phyloP scores from a whole-genome alignment of 768 basidiomycete genomes.

The Lactarius sp. region DNA sequence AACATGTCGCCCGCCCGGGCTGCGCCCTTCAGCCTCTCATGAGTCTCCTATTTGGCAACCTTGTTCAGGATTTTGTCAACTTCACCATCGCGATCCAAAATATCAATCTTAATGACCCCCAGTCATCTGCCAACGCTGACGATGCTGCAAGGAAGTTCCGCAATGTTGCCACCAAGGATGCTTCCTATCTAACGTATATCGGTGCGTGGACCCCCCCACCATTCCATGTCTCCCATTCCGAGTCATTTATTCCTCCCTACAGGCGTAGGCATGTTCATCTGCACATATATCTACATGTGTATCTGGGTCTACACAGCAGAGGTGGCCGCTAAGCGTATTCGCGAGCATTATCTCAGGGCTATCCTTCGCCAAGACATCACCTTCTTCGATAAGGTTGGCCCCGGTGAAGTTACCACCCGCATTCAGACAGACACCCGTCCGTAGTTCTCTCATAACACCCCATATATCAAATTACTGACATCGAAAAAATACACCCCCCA shows the following conservation, averaged over 20 bases:
- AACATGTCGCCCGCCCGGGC: neutral
- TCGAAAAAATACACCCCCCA: constrained; percentile 27
- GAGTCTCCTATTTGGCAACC: constrained; percentile 76
- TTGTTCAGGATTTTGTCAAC: constrained; percentile 64
- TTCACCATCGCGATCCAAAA: constrained; percentile 39
- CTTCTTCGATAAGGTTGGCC: constrained; percentile 87
- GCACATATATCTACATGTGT: constrained; percentile 68
- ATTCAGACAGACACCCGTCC: constrained; percentile 85
- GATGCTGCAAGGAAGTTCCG: constrained; percentile 46
- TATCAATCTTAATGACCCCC: constrained; percentile 29
- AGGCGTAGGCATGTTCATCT: constrained; percentile 72
- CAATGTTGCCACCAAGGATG: constrained; percentile 47
- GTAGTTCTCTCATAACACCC: constrained; percentile 27
- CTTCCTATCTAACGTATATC: constrained; percentile 60
- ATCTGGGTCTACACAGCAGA: constrained; percentile 81
- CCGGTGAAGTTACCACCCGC: constrained; percentile 90
- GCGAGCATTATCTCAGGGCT: constrained; percentile 77
- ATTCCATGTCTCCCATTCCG: neutral
- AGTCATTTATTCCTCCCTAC: neutral
- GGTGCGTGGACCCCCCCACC: constrained; percentile 39
- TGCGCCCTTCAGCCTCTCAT: constrained; percentile 53
- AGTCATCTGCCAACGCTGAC: constrained; percentile 32
- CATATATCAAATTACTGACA: neutral
- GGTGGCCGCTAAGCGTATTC: constrained; percentile 72
- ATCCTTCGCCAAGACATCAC: constrained; percentile 83